Conservation (phyloP, 257 asterid species). For the Misopates orontium region DNA sequence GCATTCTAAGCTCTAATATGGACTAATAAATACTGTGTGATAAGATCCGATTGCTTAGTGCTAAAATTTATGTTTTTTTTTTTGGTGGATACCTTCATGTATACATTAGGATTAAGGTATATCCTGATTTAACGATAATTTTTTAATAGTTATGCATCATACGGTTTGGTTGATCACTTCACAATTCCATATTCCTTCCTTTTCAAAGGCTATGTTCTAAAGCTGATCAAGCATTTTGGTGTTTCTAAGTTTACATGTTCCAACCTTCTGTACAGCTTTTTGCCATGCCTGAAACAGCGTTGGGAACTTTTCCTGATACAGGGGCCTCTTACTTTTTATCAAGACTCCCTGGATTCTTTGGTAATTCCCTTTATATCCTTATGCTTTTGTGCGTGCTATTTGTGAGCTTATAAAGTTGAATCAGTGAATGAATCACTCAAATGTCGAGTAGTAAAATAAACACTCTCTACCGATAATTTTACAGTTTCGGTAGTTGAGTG, state of each 20-base stretch:
- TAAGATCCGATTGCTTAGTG: too few species aligned
- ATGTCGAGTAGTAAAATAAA: too few species aligned
- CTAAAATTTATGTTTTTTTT: too few species aligned
- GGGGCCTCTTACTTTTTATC: constrained; percentile 91
- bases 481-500: too few species aligned
- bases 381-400: neutral
- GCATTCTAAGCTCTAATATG: too few species aligned
- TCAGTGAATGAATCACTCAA: too few species aligned
- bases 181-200: neutral
- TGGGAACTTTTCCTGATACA: constrained; percentile 89
- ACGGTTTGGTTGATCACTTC: neutral
- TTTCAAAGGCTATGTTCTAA: constrained; percentile 1
- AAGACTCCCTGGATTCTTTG: constrained; percentile 83
- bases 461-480: too few species aligned
- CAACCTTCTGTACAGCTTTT: constrained; percentile 62
- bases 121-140: neutral
- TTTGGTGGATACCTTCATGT: too few species aligned
- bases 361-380: constrained; percentile 42
- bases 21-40: too few species aligned
- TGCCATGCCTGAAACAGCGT: constrained; percentile 94
- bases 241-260: constrained; percentile 7
- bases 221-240: constrained; percentile 18
- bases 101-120: too few species aligned
- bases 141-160: neutral
- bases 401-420: too few species aligned